Percentiles rank a stretch among this genome's conserved stretches.
phyloP scores from a whole-genome alignment of 352 stramenopile genomes.

The Phytophthora agathidicida region DNA sequence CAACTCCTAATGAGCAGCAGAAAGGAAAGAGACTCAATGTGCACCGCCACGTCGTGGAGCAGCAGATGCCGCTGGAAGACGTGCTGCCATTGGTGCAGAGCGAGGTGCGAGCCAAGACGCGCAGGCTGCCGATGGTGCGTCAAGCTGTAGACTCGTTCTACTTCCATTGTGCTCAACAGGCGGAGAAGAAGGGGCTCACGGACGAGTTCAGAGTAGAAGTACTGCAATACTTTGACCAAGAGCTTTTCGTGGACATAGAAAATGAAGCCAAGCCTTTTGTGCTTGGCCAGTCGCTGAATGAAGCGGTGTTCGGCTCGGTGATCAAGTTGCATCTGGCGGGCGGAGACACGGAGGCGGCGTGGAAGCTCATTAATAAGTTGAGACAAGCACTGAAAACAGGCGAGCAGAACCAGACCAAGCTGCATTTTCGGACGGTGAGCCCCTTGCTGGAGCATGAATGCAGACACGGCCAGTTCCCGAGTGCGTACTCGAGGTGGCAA shows the following conservation, averaged over 20 bases:
- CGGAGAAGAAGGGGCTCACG: constrained; percentile 32
- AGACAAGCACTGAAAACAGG: constrained; percentile 16
- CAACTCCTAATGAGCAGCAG: not conserved
- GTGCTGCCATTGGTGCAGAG: constrained; percentile 56
- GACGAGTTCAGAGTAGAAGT: constrained; percentile 39
- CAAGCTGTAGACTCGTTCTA: constrained; percentile 78
- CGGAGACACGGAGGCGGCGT: constrained; percentile 48
- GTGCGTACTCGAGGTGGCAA: constrained; percentile 59
- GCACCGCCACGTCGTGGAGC: constrained; percentile 50
- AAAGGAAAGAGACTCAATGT: constrained; percentile 39
- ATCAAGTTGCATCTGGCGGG: constrained; percentile 62
- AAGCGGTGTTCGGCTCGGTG: constrained; percentile 59
- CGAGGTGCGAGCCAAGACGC: constrained; percentile 43
- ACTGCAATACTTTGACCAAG: constrained; percentile 55
- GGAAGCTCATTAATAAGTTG: constrained; percentile 54
- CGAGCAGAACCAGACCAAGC: constrained; percentile 20
- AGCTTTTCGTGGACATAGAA: constrained; percentile 41
- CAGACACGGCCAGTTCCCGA: constrained; percentile 40
- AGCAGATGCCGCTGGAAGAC: constrained; percentile 54
- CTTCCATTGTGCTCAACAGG: constrained; percentile 70
- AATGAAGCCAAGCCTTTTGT: constrained; percentile 34
- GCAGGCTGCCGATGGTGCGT: constrained; percentile 32
- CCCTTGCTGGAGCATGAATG: constrained; percentile 69
- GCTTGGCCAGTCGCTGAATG: constrained; percentile 66
- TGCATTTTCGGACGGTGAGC: constrained; percentile 76